Evolutionary conservation across 78 protist species (phyloP), one percentile per base, ranked within the genome.

Genomic region (Speleostelium caveatum): DNA sequence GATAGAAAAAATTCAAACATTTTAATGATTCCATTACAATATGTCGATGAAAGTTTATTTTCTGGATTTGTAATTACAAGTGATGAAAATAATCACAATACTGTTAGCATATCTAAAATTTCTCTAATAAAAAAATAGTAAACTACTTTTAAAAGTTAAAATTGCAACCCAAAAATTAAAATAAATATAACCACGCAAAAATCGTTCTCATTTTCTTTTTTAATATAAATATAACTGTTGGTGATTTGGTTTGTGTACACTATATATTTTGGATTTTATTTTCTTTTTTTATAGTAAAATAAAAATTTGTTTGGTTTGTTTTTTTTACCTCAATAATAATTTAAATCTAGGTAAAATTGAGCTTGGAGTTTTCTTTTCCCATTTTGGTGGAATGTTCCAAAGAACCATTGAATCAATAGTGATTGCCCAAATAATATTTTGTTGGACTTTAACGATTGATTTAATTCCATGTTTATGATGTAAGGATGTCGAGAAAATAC

Each of bases 381-480:
- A 67, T 60, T 69, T 69, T 45, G 62, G 55, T 24, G 91, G 91
- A 24, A 83, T 69, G n/a, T 67, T 69, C 91, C 91, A 83, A 60
- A 83, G 79, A 21, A 71, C 35, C 21, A 83, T 26, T 12, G 71
- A 59, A 69, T 83, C 91, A 58, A n/a, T 59, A 58, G 78, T 55
- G 28, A 83, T 42, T 21, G 91, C 60, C 91, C 91, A 83, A 59
- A 83, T 79, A 35, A 69, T 69, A 69, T 69, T 73, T 42, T 73
- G 75, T 41, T 83, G 80, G 45, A 83, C 91, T 60, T 69, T 83
- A n/a, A 83, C 79, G 1, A 83, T 59, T 7, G 59, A 36, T 24
- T 73, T 83, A 28, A 83, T 73, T n/a, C 73, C 79, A 22, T 83
- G 79, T 69, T 83, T 67, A 32, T 33, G 58, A 16, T 83, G 91